Conservation (phyloP, 768 basidiomycete genomes). For the Clavulina sp. region DNA sequence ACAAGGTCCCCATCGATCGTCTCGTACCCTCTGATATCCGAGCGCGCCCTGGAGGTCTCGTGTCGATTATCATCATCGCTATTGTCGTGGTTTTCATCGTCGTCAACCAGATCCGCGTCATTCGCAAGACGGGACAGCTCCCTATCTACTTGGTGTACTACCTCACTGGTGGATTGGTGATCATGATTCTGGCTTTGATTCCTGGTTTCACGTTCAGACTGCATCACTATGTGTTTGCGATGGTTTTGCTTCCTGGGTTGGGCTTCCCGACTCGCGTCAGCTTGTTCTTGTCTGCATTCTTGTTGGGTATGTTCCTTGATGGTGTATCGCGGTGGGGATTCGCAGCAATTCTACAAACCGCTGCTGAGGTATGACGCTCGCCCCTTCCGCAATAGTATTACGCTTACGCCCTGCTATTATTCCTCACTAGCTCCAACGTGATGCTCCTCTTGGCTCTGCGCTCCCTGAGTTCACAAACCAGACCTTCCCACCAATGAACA, state of each 20-base stretch:
- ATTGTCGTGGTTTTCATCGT: constrained; percentile 40
- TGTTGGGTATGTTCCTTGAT: constrained; percentile 69
- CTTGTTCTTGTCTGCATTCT: constrained; percentile 63
- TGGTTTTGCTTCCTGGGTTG: constrained; percentile 57
- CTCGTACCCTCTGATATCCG: constrained; percentile 52
- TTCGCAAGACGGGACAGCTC: constrained; percentile 72
- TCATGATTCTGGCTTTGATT: constrained; percentile 46
- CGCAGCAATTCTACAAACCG: constrained; percentile 62
- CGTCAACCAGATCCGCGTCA: constrained; percentile 63
- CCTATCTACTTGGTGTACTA: constrained; percentile 65
- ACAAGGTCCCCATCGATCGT: constrained; percentile 57
- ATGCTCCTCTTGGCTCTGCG: constrained; percentile 50
- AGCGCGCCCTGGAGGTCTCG: constrained; percentile 47
- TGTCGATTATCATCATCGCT: constrained; percentile 49
- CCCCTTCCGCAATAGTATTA: not conserved
- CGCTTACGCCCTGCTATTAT: not conserved
- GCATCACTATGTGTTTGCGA: constrained; percentile 70
- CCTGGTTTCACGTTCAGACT: constrained; percentile 53
- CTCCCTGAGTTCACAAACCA: constrained; percentile 44
- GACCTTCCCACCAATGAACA: too few relatives aligned
- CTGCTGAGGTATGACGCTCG: constrained; percentile 35
- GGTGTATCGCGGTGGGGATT: constrained; percentile 67
- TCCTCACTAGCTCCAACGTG: constrained; percentile 40
- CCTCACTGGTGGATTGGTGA: constrained; percentile 42
- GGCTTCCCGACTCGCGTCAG: constrained; percentile 68